phyloP scores from a whole-genome alignment of 1,284 basidiomycete species.

The Moesziomyces parantarcticus region DNA sequence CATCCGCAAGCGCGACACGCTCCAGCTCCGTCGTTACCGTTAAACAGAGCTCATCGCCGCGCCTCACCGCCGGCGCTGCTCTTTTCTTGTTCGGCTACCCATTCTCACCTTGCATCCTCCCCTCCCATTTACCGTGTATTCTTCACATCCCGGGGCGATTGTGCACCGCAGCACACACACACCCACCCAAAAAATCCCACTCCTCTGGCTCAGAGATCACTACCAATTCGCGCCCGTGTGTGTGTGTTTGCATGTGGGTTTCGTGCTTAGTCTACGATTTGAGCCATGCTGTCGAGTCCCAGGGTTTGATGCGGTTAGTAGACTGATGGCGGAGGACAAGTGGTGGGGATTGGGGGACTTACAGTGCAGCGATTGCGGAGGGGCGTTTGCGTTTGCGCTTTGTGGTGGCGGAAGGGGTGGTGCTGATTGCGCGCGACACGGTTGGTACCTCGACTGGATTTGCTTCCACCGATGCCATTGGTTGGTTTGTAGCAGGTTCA shows the following conservation, averaged over 20 bases:
- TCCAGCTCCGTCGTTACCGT: slow-evolving; percentile 97
- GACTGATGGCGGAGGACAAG: not conserved
- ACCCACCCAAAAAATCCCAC: slow-evolving; percentile 13
- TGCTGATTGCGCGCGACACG: not conserved
- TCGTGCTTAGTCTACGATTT: slow-evolving; percentile 20
- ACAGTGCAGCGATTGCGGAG: slow-evolving; percentile 30
- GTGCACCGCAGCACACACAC: not conserved
- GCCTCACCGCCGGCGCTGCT: too few species aligned
- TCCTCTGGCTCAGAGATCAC: too few species aligned
- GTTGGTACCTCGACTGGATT: too few species aligned
- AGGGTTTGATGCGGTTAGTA: not conserved
- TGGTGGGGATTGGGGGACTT: slow-evolving; percentile 9
- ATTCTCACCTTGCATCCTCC: not conserved
- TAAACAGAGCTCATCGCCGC: too few species aligned
- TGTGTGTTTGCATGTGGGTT: too few species aligned
- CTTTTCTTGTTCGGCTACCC: slow-evolving; percentile 1
- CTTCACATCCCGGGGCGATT: too few species aligned
- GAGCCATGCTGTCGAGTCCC: slow-evolving; percentile 12
- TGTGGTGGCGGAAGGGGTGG: not conserved
- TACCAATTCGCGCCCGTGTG: too few species aligned
- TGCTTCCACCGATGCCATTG: too few species aligned
- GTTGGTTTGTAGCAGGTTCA: not conserved
- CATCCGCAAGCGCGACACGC: slow-evolving; percentile 88
- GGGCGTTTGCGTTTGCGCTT: slow-evolving; percentile 4
- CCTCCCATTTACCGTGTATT: slow-evolving; percentile 12